Base-by-base conservation (phyloP, 257 asterid genomes). In the Ajuga chamaepitys region DNA sequence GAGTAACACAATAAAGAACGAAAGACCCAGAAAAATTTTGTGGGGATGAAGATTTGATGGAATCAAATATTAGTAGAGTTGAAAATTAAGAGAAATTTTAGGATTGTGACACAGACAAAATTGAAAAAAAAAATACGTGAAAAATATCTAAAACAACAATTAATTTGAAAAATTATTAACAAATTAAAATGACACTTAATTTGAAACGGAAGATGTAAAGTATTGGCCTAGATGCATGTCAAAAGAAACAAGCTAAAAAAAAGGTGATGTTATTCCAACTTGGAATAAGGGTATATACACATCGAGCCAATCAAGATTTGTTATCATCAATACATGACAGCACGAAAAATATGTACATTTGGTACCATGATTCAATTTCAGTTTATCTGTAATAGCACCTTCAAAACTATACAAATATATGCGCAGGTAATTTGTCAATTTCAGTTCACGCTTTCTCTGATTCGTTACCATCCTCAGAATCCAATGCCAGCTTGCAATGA, bases 401-500 rank as follows among this genome's bases (percentile, higher is more conserved):
- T 38, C 37, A 24, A 66, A 40, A 60, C 60, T 51, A 54, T 42
- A 69, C 38, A 57, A 12, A 32, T 9, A 65, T 52, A 52, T 63
- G 42, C 58, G 64, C 62, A 41, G n/a, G 20, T 14, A n/a, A 55
- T 17, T 57, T 20, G 4, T 58, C n/a, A 69, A 66, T 66, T n/a
- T n/a, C n/a, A 11, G 9, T 52, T 58, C 26, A 77, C 34, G 64
- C 57, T 44, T 62, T 67, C 52, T 16, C 58, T 16, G 57, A 20
- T 44, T 75, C 78, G 63, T 64, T 62, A 2, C 3, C 58, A 52
- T 57, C 66, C 53, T 76, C 70, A 20, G 78, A 26, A 26, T 60
- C 72, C 62, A 73, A 55, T 22, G 74, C 70, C 83, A 76, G 58
- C 45, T 82, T 78, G 80, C 92, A 74, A 28, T 78, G 83, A 45